Evolutionary conservation across 306 rosid genomes (phyloP).

Genomic region (Ormosia emarginata): DNA sequence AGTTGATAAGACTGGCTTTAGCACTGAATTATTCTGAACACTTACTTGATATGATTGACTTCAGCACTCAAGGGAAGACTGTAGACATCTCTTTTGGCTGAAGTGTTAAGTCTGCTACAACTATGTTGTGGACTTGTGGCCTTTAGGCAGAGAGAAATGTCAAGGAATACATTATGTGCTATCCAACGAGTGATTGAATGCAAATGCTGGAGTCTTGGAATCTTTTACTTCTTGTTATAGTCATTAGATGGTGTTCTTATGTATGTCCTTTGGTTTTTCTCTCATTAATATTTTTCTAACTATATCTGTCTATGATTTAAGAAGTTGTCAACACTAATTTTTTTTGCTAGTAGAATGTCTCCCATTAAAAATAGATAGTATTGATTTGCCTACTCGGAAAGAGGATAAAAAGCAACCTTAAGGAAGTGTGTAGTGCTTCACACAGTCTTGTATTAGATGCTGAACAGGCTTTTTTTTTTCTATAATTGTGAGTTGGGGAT

Average conservation of each 20-base stretch:
- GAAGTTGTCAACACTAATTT: background rate
- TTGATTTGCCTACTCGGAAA: background rate
- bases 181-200: background rate
- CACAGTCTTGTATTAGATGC: background rate
- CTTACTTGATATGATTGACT: background rate
- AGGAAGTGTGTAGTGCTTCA: background rate
- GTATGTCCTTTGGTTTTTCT: background rate
- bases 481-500: background rate
- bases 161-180: background rate
- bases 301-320: background rate
- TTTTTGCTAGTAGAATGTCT: background rate
- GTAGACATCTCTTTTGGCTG: background rate
- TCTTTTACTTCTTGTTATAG: background rate
- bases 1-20: background rate
- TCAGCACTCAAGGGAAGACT: background rate
- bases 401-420: background rate
- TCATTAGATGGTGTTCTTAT: background rate
- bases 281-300: background rate
- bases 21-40: background rate
- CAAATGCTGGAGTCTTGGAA: background rate
- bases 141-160: background rate
- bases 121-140: background rate
- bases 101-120: background rate
- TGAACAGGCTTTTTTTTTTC: background rate
- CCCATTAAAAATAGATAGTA: background rate